Base-by-base conservation (phyloP, 192 early-diverging fungal genomes). In the Lunasporangiospora selenospora region DNA sequence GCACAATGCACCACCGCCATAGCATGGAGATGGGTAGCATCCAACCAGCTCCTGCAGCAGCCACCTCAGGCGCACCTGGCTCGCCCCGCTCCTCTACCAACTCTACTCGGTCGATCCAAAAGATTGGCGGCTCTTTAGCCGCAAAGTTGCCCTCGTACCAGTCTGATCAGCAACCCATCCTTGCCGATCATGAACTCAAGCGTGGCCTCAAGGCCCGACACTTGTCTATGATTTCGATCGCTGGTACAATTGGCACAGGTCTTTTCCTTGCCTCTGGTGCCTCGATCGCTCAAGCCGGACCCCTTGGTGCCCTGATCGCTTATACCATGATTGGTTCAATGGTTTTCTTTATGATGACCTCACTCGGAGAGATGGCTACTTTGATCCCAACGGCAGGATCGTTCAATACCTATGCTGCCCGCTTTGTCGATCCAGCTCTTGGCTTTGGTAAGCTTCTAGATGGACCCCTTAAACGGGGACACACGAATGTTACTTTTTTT, bases 311-410 rank as follows among this genome's bases (percentile, higher is more conserved):
- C 5, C 75, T 97, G 44, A 59, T 92, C 13, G 90, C 93, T 19
- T 97, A 90, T 58, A 48, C 64, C 26, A 65, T 88, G 31, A 90
- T 89, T 24, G 90, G 90, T 47, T 76, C 83, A 0, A 88, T 89
- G 86, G 84, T 92, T 1, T 88, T 83, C 50, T 89, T 88, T 41
- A 80, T 92, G 57, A 87, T 89, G 79, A 88, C 87, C 15, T 89
- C 86, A 37, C 80, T 97, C 48, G 95, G 91, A 41, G 95, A 97
- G 58, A 89, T 97, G 88, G 90, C 93, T 0, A 89, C 95, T 0
- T 82, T 86, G 36, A 85, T 97, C 23, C 95, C 95, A 6, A 86
- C 91, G 0, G 85, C 92, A 1, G 95, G 93, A 24, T 86, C 88
- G 12, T 95, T 95, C 63, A 92, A 89, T 50, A 88, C 86, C 42